phyloP scores from a whole-genome alignment of 106 monocot genomes.

The Agapanthus africanus region DNA sequence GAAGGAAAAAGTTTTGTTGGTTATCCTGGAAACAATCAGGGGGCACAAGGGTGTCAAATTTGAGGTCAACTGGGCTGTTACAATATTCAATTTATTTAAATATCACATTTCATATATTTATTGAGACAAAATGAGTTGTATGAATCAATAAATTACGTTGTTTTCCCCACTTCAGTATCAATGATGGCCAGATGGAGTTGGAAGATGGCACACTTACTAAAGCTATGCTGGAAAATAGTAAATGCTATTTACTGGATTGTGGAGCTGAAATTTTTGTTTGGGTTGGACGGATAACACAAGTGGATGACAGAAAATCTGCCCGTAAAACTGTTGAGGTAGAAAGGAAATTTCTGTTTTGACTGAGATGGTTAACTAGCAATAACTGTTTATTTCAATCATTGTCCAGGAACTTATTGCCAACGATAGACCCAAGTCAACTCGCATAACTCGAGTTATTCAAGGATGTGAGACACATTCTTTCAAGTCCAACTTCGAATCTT shows the following conservation, averaged over 20 bases:
- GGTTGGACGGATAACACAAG: conserved; percentile 82
- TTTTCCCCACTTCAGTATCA: conserved; percentile 56
- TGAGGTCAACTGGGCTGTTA: too few relatives aligned
- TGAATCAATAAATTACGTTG: background rate
- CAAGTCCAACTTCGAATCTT: conserved; percentile 87
- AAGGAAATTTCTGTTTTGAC: background rate
- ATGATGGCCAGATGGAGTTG: conserved; percentile 47
- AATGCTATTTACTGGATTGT: conserved; percentile 91
- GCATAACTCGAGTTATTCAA: conserved; percentile 77
- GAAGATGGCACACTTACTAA: conserved; percentile 64
- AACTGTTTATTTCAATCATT: background rate
- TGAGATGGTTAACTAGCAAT: background rate
- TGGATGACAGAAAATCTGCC: conserved; percentile 89
- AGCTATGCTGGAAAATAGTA: conserved; percentile 66
- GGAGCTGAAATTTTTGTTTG: conserved; percentile 86
- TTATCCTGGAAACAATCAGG: too few relatives aligned
- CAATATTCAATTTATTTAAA: too few relatives aligned
- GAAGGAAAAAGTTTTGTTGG: too few relatives aligned
- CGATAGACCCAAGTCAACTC: conserved; percentile 57
- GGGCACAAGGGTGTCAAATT: too few relatives aligned
- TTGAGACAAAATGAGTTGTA: background rate
- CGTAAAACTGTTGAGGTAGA: conserved; percentile 69
- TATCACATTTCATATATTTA: conserved; percentile 5
- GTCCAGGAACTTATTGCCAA: conserved; percentile 54
- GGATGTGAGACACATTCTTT: conserved; percentile 83